phyloP scores from a whole-genome alignment of 768 basidiomycete species.

The Psilocybe cubensis region DNA sequence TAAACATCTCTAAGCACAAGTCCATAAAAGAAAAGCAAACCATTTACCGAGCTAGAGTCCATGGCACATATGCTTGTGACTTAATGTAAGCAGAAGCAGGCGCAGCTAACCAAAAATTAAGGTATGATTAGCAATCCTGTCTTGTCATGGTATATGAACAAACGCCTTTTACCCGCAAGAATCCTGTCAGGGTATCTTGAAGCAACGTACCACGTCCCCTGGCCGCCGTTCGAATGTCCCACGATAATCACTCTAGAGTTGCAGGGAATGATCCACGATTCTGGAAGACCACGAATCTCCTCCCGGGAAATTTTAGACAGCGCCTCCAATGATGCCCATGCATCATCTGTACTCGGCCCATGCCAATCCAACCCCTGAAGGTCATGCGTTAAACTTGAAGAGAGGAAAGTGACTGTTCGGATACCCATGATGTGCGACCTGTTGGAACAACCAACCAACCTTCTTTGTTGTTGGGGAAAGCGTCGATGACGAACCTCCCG shows the following conservation, averaged over 20 bases:
- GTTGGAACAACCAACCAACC: conserved; percentile 84
- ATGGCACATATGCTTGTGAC: conserved; percentile 83
- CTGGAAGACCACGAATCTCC: conserved; percentile 37
- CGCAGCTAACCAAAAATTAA: conserved; percentile 46
- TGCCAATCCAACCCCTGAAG: conserved; percentile 90
- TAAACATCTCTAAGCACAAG: background rate
- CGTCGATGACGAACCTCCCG: conserved; percentile 59
- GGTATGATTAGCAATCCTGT: background rate
- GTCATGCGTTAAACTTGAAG: background rate
- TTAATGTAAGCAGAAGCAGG: conserved; percentile 87
- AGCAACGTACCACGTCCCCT: conserved; percentile 84
- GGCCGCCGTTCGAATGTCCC: conserved; percentile 94
- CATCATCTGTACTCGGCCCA: conserved; percentile 76
- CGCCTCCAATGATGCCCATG: conserved; percentile 64
- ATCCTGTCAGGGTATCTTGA: conserved; percentile 79
- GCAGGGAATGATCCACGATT: conserved; percentile 16
- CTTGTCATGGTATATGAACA: background rate
- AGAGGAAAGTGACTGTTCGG: background rate
- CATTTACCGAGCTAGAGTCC: conserved; percentile 61
- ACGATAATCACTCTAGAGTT: conserved; percentile 61
- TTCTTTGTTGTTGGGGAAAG: conserved; percentile 57
- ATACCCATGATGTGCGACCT: conserved; percentile 85
- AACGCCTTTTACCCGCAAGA: conserved; percentile 50
- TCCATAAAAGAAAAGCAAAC: background rate
- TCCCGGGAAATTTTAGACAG: conserved; percentile 49